Percentiles rank a stretch among this genome's conserved stretches.
Evolutionary conservation across 2,329 filamentous ascomycete genomes (phyloP).

Genomic region (Leptographium procerum): DNA sequence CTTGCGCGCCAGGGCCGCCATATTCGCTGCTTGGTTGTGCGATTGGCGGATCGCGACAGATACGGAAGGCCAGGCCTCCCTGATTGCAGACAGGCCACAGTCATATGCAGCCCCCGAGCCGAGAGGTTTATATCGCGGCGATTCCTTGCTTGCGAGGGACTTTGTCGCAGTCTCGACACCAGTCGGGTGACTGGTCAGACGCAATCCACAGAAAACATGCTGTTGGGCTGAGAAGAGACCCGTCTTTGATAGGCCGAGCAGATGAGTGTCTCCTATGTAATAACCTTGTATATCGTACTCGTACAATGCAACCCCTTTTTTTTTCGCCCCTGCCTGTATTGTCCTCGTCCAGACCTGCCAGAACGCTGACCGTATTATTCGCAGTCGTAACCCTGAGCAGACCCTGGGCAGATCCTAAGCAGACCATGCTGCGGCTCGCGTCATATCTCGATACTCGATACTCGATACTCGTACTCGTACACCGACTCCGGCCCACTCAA

Average conservation of each 20-base stretch:
- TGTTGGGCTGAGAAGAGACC: neutral
- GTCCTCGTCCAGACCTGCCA: too few species aligned
- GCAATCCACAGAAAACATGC: neutral
- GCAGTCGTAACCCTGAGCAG: too few species aligned
- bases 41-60: neutral
- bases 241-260: neutral
- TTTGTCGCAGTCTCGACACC: neutral
- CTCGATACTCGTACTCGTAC: neutral
- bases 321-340: too few species aligned
- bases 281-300: too few species aligned
- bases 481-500: constrained; percentile 21
- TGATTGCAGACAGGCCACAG: neutral
- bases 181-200: neutral
- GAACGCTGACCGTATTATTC: too few species aligned
- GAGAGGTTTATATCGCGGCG: neutral
- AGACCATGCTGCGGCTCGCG: too few species aligned
- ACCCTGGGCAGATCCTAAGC: too few species aligned
- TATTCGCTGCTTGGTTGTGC: too few species aligned
- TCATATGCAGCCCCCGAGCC: neutral
- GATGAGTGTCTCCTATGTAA: neutral
- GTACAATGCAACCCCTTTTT: too few species aligned
- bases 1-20: neutral
- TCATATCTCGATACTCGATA: too few species aligned
- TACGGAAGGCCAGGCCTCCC: neutral
- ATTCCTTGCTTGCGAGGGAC: neutral